A percentile compares a stretch with the other conserved stretches of the same genome.
phyloP scores from a whole-genome alignment of 225 moss, liverwort and hornwort genomes.

The Bryum argenteum region DNA sequence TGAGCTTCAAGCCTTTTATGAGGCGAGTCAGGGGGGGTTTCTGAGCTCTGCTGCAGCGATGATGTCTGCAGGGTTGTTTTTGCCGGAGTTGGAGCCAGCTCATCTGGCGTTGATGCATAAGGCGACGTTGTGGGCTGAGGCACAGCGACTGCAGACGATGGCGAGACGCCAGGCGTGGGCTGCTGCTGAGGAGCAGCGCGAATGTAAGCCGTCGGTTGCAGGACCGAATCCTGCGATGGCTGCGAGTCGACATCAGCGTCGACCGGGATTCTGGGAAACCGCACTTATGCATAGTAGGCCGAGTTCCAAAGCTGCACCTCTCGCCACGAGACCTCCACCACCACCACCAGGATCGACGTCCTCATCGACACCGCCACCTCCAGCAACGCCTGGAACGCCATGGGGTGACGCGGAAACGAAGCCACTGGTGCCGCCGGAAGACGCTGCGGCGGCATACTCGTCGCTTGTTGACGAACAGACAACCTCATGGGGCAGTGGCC shows the following conservation, averaged over 20 bases:
- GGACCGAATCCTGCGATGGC: conserved; percentile 17
- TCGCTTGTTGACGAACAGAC: conserved; percentile 26
- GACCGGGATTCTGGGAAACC: conserved; percentile 58
- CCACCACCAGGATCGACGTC: conserved; percentile 4
- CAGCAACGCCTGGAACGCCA: conserved; percentile 2
- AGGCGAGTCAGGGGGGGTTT: conserved; percentile 24
- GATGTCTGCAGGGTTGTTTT: conserved; percentile 37
- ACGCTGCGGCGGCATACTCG: conserved; percentile 16
- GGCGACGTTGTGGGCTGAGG: conserved; percentile 49
- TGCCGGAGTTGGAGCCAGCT: conserved; percentile 39
- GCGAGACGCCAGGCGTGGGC: conserved; percentile 33
- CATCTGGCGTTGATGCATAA: conserved; percentile 52
- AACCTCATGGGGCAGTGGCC: conserved; percentile 15
- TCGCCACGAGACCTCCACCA: too few relatives aligned
- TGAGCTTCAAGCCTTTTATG: conserved; percentile 37
- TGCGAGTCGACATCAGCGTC: conserved; percentile 28
- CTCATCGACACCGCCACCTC: conserved; percentile 2
- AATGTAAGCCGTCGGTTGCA: conserved; percentile 31
- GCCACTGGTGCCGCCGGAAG: conserved; percentile 21
- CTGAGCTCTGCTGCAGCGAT: conserved; percentile 27
- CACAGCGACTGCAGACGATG: conserved; percentile 44
- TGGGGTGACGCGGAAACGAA: conserved; percentile 34
- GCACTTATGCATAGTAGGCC: conserved; percentile 57
- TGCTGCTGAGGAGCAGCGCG: conserved; percentile 33
- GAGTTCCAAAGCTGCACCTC: conserved; percentile 17